Evolutionary conservation across 345 rosid species (phyloP), one percentile per base, ranked within the genome.

Genomic region (Populus simonii): DNA sequence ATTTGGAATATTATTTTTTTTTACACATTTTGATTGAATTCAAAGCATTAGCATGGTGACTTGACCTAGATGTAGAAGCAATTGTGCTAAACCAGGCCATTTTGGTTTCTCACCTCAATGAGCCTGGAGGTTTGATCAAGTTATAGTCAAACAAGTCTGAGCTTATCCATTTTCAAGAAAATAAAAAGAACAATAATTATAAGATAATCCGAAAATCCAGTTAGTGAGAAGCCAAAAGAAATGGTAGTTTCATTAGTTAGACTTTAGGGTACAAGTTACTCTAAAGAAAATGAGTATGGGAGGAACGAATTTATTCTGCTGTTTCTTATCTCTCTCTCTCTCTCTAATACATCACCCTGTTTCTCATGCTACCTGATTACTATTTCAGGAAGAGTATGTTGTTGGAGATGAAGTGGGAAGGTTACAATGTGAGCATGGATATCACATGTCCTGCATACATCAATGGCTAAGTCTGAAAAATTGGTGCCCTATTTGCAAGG

Each of bases 401-500:
- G 72, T 43, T 16, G 96, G 95, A 80, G 96, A 91, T 80, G 94
- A 91, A 84, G 74, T 90, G 71, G 98, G 99, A 75, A 87, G 86
- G 80, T 84, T 96, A 83, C 87, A 79, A 17, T 96, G 99, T 74
- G 89, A 88, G 85, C 99, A 96, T 72, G 71, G 47, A 75, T 94
- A 90, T 82, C 97, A 96, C 65, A 15, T 84, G 59, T 80, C 74
- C 25, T 96, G 98, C 85, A 77, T 89, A 85, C 89, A 85, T 35
- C 91, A 89, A 82, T 96, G 99, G 99, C 86, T 92, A 82, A 85
- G 89, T 84, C 81, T 92, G 76, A 96, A 94, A 89, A 96, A 90
- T 47, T 92, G 99, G 98, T 92, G 99, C 79, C 97, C 99, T 23
- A 83, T 94, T 80, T 96, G 98, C 89, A 96, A 89, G 86, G 84